These are phyloP conservation scores for Arabidopsis arenosa DNA, from an alignment of 345 rosid genomes.

Conservation along the genomic window DNA sequence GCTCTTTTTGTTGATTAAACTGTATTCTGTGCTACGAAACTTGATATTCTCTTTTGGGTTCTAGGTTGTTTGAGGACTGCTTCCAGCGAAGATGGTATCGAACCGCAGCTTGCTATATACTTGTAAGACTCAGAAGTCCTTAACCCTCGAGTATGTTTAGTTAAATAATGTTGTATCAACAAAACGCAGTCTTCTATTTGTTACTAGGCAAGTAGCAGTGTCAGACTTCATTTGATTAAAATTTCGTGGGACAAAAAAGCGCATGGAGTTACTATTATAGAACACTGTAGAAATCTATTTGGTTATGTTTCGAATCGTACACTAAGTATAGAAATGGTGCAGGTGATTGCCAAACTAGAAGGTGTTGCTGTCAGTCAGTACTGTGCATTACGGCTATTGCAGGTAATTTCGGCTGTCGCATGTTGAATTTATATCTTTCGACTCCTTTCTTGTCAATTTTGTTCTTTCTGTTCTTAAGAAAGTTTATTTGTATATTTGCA, in stretches of 20 bases:
- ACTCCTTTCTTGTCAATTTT: conserved; percentile 17
- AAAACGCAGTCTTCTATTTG: conserved; percentile 11
- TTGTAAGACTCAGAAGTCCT: conserved; percentile 60
- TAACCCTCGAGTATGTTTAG: conserved; percentile 25
- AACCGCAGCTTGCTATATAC: conserved; percentile 98
- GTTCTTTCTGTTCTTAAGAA: conserved; percentile 26
- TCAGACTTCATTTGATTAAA: background rate
- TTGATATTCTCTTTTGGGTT: conserved; percentile 33
- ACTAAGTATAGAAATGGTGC: conserved; percentile 35
- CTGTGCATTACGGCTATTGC: conserved; percentile 88
- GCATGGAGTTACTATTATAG: background rate
- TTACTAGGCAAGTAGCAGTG: conserved; percentile 12
- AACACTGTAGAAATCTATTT: conserved; percentile 9
- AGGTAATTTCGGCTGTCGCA: conserved; percentile 52
- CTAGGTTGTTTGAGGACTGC: conserved; percentile 96
- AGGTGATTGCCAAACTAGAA: conserved; percentile 99
- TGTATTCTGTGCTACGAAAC: conserved; percentile 20
- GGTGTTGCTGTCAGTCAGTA: conserved; percentile 99
- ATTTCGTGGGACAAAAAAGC: background rate
- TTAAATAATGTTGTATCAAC: conserved; percentile 9
- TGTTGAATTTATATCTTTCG: background rate
- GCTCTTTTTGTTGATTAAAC: conserved; percentile 9
- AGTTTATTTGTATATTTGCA: conserved; percentile 47
- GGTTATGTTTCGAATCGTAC: conserved; percentile 6
- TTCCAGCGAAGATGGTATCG: conserved; percentile 99